These are phyloP conservation scores for Aspergillus tamarii DNA, from an alignment of 2,329 filamentous ascomycete genomes.

Conservation along the genomic window DNA sequence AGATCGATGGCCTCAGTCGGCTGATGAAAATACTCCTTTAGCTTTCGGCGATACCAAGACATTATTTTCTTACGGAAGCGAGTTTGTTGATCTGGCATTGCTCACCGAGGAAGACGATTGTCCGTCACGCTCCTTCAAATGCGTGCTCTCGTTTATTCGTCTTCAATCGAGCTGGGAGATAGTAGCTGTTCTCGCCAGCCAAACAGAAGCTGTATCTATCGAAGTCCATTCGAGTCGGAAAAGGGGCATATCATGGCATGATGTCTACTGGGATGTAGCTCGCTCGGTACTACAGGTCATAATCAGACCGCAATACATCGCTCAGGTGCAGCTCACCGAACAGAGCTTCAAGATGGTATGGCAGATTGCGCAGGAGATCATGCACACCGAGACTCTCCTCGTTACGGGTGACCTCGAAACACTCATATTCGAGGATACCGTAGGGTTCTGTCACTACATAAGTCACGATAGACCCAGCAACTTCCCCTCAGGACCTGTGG, in stretches of 20 bases:
- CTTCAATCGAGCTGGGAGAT: neutral
- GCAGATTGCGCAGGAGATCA: neutral
- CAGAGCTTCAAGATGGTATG: conserved; percentile 1
- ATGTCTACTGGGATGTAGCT: neutral
- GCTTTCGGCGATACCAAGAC: neutral
- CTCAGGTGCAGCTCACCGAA: neutral
- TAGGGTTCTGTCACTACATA: neutral
- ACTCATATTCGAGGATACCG: neutral
- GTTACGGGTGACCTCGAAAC: neutral
- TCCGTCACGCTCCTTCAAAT: neutral
- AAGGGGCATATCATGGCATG: neutral
- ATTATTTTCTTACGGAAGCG: neutral
- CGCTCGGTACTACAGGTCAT: neutral
- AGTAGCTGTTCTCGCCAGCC: neutral
- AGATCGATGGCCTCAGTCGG: neutral
- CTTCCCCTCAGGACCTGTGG: neutral
- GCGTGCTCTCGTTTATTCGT: neutral
- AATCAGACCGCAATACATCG: neutral
- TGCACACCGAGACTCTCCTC: neutral
- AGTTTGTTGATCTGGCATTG: neutral
- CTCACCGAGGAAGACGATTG: neutral
- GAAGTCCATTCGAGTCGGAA: neutral
- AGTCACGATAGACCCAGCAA: neutral
- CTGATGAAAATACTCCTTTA: neutral
- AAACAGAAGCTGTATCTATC: neutral